Conservation (phyloP, 2,329 filamentous ascomycete genomes). For the Cytospora paraplurivora region DNA sequence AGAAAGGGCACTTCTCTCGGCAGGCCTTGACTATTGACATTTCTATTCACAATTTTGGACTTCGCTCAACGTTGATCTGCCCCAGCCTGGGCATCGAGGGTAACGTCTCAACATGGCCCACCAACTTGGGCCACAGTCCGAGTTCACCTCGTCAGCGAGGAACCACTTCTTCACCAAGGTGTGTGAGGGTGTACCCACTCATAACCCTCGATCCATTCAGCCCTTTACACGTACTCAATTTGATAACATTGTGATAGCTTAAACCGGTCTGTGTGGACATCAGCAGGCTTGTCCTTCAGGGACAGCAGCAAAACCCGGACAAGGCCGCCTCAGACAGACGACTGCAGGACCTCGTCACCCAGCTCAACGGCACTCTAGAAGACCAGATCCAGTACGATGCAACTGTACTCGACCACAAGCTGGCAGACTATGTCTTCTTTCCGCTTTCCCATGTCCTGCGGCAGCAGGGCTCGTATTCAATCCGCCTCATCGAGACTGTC, state of each 20-base stretch:
- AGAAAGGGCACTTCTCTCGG: not conserved
- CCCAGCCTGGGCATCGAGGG: slow-evolving; percentile 13
- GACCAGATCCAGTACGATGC: slow-evolving; percentile 47
- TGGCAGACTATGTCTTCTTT: slow-evolving; percentile 95
- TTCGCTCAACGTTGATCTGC: not conserved
- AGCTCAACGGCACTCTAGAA: slow-evolving; percentile 51
- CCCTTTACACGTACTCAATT: not conserved
- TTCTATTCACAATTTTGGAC: not conserved
- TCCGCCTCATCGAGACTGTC: slow-evolving; percentile 72
- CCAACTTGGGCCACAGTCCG: slow-evolving; percentile 22
- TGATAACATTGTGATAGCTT: slow-evolving; percentile 46
- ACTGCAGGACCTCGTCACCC: slow-evolving; percentile 48
- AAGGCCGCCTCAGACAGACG: slow-evolving; percentile 43
- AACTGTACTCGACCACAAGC: slow-evolving; percentile 69
- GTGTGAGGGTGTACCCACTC: not conserved
- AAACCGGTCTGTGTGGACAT: slow-evolving; percentile 65
- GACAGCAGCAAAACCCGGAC: slow-evolving; percentile 41
- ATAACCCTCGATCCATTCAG: too few species aligned
- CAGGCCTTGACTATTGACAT: not conserved
- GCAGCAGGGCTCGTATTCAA: slow-evolving; percentile 70
- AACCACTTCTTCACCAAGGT: slow-evolving; percentile 36
- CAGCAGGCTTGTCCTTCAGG: slow-evolving; percentile 57
- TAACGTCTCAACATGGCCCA: slow-evolving; percentile 19
- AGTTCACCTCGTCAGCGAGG: slow-evolving; percentile 32
- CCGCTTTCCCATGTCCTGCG: slow-evolving; percentile 86